Evolutionary conservation across 345 rosid species (phyloP), one percentile per base, ranked within the genome.

Genomic region (Brassica juncea): DNA sequence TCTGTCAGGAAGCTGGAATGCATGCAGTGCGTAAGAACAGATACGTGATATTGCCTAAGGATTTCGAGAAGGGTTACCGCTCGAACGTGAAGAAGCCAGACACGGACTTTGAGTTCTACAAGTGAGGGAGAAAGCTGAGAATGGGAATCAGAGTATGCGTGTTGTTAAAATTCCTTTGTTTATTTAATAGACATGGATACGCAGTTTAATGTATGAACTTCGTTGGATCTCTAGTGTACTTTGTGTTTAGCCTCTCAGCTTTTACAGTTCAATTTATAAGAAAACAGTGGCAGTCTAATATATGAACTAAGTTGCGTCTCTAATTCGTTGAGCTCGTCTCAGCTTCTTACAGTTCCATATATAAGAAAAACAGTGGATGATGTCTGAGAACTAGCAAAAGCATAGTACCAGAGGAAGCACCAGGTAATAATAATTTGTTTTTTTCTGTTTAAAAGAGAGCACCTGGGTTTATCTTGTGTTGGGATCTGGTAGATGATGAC

Each of bases 1-100:
- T 95, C 68, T 95, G 99, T 68, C 99, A 95, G 82, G 99, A 95
- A 85, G 99, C 99, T 42, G 99, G 99, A 58, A 95, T 95, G 99
- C 99, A 95, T 39, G 99, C 99, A 1, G 99, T 95, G 8, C 85
- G 99, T 28, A 95, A 95, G 89, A 95, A 95, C 86, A 89, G 99
- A 77, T 95, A 95, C 35, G 98, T 95, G 65, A 95, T 95, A 37
- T 88, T 93, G 49, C 98, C 99, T 0, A 95, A 95, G 85, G 99
- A 95, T 83, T 95, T 95, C 15, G 99, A 95, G 86, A 95, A 93
- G 86, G 99, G 99, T 2, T 95, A 95, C 83, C 87, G 99, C 68
- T 70, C 96, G 66, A 95, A 92, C 14, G 99, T 95, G 84, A 95
- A 95, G 94, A 95, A 95, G 89, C 94, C 99, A 12, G 99, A 93